Evolutionary conservation across 257 asterid species (phyloP).

Genomic region (Marsdenia floribunda): DNA sequence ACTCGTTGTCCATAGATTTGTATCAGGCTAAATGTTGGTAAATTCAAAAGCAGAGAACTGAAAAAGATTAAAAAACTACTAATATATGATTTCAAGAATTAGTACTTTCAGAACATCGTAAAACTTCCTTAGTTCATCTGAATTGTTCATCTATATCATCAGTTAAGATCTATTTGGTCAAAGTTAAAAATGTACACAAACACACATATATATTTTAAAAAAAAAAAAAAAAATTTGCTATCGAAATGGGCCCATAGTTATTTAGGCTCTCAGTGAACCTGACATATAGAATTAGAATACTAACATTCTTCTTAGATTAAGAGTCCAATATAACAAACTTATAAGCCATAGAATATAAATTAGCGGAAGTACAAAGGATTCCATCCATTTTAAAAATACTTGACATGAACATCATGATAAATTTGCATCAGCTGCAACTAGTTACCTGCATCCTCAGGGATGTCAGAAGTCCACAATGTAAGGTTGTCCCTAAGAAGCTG

Average conservation of each 20-base stretch:
- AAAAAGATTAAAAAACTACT: not conserved
- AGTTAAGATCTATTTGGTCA: too few species aligned
- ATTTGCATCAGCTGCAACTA: not conserved
- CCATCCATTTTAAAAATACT: not conserved
- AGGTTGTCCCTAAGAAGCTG: constrained; percentile 92
- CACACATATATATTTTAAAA: too few species aligned
- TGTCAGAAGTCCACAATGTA: constrained; percentile 88
- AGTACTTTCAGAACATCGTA: not conserved
- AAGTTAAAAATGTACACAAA: too few species aligned
- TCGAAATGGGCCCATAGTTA: not conserved
- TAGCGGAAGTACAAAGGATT: not conserved
- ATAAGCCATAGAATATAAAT: not conserved
- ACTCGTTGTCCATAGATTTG: not conserved
- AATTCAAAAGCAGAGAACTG: not conserved
- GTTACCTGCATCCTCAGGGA: constrained; percentile 77
- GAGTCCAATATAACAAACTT: not conserved
- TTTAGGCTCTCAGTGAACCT: not conserved
- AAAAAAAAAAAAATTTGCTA: too few species aligned
- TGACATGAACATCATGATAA: not conserved
- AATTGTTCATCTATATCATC: not conserved
- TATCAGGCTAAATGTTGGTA: not conserved
- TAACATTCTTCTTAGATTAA: not conserved
- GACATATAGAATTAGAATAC: not conserved
- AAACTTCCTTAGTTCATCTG: not conserved
- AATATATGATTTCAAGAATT: not conserved